These are phyloP conservation scores for Rhizopus delemar DNA, from an alignment of 371 early-diverging fungal genomes.

Conservation along the genomic window DNA sequence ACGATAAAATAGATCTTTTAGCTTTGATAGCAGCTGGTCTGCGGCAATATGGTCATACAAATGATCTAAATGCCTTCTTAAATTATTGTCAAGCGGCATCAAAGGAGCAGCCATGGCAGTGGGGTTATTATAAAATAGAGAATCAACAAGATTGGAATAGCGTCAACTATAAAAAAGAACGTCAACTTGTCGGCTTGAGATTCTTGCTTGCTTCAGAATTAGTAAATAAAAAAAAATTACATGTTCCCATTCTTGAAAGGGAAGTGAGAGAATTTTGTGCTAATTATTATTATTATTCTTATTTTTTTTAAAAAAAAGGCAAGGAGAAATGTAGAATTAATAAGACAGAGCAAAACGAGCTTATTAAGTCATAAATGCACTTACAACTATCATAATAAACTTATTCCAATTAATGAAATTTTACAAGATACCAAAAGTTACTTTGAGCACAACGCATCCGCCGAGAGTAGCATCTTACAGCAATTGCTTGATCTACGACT, in stretches of 20 bases:
- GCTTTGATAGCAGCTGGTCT: slow-evolving; percentile 30
- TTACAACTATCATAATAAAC: slow-evolving; percentile 6
- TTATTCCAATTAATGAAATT: slow-evolving; percentile 17
- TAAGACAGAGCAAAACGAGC: slow-evolving; percentile 10
- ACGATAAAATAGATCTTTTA: slow-evolving; percentile 20
- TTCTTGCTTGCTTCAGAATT: slow-evolving; percentile 24
- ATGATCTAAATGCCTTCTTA: slow-evolving; percentile 38
- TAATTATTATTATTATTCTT: neutral
- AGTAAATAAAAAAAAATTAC: slow-evolving; percentile 8
- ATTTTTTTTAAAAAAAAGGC: slow-evolving; percentile 11
- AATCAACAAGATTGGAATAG: slow-evolving; percentile 25
- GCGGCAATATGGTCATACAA: slow-evolving; percentile 32
- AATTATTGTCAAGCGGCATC: slow-evolving; percentile 25
- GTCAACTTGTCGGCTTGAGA: slow-evolving; percentile 21
- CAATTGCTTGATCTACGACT: slow-evolving; percentile 19
- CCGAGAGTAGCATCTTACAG: slow-evolving; percentile 6
- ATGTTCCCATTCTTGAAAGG: neutral
- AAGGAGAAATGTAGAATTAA: slow-evolving; percentile 14
- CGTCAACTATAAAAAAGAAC: slow-evolving; percentile 20
- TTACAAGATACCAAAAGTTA: slow-evolving; percentile 22
- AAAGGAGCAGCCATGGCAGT: slow-evolving; percentile 13
- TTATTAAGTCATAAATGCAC: slow-evolving; percentile 14
- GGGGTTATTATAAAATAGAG: slow-evolving; percentile 15
- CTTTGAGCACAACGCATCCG: slow-evolving; percentile 1
- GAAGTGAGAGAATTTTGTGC: neutral